Evolutionary conservation across 768 basidiomycete species (phyloP).

Genomic region (Russula lepida): DNA sequence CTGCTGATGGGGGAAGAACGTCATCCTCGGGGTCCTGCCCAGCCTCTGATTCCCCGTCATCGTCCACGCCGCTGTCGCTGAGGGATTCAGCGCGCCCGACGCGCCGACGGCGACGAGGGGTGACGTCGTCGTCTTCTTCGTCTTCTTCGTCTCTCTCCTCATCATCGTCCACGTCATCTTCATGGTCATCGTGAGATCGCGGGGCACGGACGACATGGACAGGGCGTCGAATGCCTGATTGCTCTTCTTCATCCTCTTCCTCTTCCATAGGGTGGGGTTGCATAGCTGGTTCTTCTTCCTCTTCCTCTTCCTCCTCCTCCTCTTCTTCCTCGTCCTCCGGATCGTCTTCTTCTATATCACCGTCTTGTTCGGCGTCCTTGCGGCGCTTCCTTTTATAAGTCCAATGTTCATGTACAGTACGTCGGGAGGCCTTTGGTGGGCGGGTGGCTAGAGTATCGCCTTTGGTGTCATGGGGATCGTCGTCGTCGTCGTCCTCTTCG

Average conservation of each 20-base stretch:
- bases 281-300: constrained; percentile 34
- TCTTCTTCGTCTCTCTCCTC: constrained; percentile 4
- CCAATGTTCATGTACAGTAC: constrained; percentile 72
- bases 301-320: constrained; percentile 39
- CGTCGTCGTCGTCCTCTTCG: constrained; percentile 18
- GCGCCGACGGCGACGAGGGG: constrained; percentile 14
- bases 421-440: constrained; percentile 44
- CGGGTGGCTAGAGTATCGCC: constrained; percentile 20
- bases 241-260: constrained; percentile 35
- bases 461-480: constrained; percentile 20
- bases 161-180: constrained; percentile 23
- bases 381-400: constrained; percentile 34
- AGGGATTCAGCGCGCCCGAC: constrained; percentile 14
- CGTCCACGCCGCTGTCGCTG: constrained; percentile 17
- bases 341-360: constrained; percentile 27
- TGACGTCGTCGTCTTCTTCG: constrained; percentile 15
- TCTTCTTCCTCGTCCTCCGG: constrained; percentile 39
- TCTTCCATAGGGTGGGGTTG: constrained; percentile 33
- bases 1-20: constrained; percentile 26
- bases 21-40: constrained; percentile 32
- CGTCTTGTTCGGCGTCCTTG: constrained; percentile 29
- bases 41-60: constrained; percentile 22
- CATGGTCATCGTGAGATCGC: constrained; percentile 11
- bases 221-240: constrained; percentile 16
- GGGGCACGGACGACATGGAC: constrained; percentile 20